Conservation (phyloP, 106 monocot genomes). For the Acorus calamus region DNA sequence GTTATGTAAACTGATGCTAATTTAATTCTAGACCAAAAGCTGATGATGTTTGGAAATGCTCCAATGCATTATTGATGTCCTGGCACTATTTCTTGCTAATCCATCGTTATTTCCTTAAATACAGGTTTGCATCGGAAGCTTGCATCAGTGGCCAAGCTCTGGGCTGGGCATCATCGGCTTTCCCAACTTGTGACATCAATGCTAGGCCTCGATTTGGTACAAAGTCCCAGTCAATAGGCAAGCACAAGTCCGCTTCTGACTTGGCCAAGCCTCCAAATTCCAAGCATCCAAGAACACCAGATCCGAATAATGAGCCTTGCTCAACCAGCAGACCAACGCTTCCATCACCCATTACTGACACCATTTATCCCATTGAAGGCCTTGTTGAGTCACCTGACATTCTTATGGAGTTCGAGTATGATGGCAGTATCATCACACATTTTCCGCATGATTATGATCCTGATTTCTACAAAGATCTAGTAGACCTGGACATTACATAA, state of each 20-base stretch:
- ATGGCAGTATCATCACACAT: too few species aligned
- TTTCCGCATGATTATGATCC: too few species aligned
- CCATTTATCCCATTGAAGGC: too few species aligned
- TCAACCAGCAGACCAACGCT: conserved; percentile 6
- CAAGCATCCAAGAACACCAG: conserved; percentile 32
- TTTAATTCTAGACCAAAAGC: too few species aligned
- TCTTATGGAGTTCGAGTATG: too few species aligned
- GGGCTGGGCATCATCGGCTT: conserved; percentile 58
- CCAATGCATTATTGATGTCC: too few species aligned
- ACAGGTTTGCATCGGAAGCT: conserved; percentile 47
- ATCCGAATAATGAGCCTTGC: conserved; percentile 15
- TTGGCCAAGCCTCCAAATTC: conserved; percentile 37
- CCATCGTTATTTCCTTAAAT: background rate
- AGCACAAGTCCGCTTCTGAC: conserved; percentile 47
- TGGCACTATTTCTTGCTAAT: too few species aligned
- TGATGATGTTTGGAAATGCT: too few species aligned
- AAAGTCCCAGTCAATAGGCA: conserved; percentile 36
- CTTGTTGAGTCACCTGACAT: too few species aligned
- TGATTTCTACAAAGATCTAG: too few species aligned
- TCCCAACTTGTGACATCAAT: conserved; percentile 21
- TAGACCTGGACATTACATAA: too few species aligned
- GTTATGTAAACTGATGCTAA: too few species aligned
- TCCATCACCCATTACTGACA: background rate
- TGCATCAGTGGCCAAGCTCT: conserved; percentile 53
- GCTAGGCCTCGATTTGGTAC: conserved; percentile 18